phyloP scores from a whole-genome alignment of 1,284 basidiomycete species.

The Pseudozyma hubeiensis region DNA sequence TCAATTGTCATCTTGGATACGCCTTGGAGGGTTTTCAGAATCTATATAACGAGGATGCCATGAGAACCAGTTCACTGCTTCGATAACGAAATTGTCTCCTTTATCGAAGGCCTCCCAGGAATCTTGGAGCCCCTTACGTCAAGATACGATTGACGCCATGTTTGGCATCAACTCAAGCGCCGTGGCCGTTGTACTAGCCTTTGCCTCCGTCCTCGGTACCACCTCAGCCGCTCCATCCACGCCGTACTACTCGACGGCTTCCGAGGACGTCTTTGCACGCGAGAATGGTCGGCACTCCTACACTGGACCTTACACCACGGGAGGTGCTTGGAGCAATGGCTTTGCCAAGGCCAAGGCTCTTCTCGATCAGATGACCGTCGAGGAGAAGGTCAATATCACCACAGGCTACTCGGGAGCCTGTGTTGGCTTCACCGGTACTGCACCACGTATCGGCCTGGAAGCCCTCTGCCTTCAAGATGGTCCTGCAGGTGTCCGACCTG shows the following conservation, averaged over 20 bases:
- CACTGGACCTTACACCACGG: constrained; percentile 39
- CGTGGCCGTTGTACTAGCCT: constrained; percentile 8
- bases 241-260: neutral
- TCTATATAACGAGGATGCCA: too few species aligned
- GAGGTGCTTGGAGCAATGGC: constrained; percentile 74
- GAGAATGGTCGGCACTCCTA: constrained; percentile 27
- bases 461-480: constrained; percentile 76
- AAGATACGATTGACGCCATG: neutral
- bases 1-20: too few species aligned
- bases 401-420: constrained; percentile 65
- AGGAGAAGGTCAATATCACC: constrained; percentile 71
- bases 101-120: too few species aligned
- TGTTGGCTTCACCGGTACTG: constrained; percentile 61
- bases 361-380: constrained; percentile 69
- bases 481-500: constrained; percentile 74
- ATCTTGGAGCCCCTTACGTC: too few species aligned
- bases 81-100: too few species aligned
- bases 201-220: constrained; percentile 5
- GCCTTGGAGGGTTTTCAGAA: too few species aligned
- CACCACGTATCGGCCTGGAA: constrained; percentile 75
- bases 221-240: constrained; percentile 11
- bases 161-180: constrained; percentile 11
- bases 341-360: constrained; percentile 71
- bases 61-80: too few species aligned
- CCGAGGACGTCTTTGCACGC: constrained; percentile 22